These are phyloP conservation scores for Termitomyces sp. DNA, from an alignment of 768 basidiomycete species.

Conservation along the genomic window DNA sequence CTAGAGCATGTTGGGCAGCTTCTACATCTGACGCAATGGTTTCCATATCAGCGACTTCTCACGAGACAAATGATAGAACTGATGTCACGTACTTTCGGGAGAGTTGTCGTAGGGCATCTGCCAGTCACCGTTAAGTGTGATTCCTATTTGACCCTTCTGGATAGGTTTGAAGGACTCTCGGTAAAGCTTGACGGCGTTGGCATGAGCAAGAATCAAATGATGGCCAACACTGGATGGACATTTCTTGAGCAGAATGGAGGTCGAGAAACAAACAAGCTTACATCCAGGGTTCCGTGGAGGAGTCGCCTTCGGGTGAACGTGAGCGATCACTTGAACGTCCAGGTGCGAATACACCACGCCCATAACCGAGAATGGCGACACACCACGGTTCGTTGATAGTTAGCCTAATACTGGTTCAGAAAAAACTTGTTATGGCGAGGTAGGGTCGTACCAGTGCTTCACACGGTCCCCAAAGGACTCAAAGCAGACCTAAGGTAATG, in stretches of 20 bases:
- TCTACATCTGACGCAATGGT: constrained; percentile 44
- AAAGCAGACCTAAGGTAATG: constrained; percentile 55
- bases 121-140: constrained; percentile 79
- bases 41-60: neutral
- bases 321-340: constrained; percentile 64
- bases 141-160: constrained; percentile 71
- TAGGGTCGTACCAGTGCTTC: constrained; percentile 56
- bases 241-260: neutral
- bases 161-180: constrained; percentile 59
- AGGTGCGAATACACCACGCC: constrained; percentile 68
- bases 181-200: constrained; percentile 62
- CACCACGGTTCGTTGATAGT: constrained; percentile 81
- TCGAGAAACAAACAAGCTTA: constrained; percentile 28
- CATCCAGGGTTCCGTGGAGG: constrained; percentile 70
- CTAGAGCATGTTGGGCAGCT: constrained; percentile 70
- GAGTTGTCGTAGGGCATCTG: constrained; percentile 67
- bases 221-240: constrained; percentile 53
- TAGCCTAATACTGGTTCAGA: constrained; percentile 41
- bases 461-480: constrained; percentile 73
- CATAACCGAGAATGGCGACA: constrained; percentile 67
- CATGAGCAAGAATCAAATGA: constrained; percentile 66
- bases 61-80: neutral
- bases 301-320: constrained; percentile 59
- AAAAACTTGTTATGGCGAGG: constrained; percentile 14
- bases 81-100: constrained; percentile 52